Base-by-base conservation (phyloP, 129 eudicot genomes). In the Flaveria ramosissima region DNA sequence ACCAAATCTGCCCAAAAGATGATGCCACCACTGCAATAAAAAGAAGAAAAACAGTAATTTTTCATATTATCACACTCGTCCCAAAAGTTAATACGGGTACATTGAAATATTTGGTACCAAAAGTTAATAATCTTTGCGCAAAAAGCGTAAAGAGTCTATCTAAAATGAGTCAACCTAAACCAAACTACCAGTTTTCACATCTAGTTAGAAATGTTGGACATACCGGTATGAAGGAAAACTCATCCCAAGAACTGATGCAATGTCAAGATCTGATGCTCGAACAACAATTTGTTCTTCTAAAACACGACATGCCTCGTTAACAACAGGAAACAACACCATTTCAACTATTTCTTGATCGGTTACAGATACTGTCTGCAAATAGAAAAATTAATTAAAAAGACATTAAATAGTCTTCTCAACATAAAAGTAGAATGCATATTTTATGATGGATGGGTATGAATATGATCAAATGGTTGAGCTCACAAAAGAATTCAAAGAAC, bases 261-360 rank as follows among this genome's bases (percentile, higher is more conserved):
- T 84, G 57, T 94, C 99, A 81, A 94, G 97, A 80, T 94, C 99
- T 5, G 99, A 91, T 66, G 99, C 89, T 75, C 93, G 89, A 63
- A 91, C 85, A 6, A 86, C 93, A 15, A 91, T 65, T 75, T 85
- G 94, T 80, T 94, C 99, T 45, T 91, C 99, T 78, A 94, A 64
- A 75, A 94, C 93, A 74, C 97, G 97, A 72, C 99, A 94, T 53
- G 97, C 97, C 81, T 94, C 99, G 53, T 94, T 94, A 77, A 94
- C 99, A 70, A 91, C 89, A 0, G 99, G 97, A 87, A 94, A 94
- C 59, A 94, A 82, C 47, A 94, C 73, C 99, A 94, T 91, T 83
- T 89, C 93, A 43, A 91, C 88, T 72, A 94, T 81, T 77, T 94
- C 97, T 83, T 91, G 84, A 77, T 94, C 99, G 1, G 87, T 87